A percentile compares a stretch with the other conserved stretches of the same genome.
Conservation (phyloP, 2,329 filamentous ascomycete species). For the Talaromyces sp. region DNA sequence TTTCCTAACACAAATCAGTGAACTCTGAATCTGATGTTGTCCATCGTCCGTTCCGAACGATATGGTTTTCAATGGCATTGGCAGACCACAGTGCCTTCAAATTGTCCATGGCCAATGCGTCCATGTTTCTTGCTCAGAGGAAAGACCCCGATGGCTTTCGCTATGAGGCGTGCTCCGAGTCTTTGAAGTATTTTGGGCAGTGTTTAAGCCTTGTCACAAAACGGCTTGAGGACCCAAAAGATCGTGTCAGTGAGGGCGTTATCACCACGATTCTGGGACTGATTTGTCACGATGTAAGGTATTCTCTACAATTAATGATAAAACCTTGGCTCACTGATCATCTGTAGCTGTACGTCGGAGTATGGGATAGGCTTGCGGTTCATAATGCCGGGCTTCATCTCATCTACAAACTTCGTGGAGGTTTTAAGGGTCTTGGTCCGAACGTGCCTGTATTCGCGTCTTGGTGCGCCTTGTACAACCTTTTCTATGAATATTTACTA, state of each 20-base stretch:
- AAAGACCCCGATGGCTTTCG: slow-evolving; percentile 13
- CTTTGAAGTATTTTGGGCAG: slow-evolving; percentile 17
- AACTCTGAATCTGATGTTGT: slow-evolving; percentile 15
- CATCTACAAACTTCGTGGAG: slow-evolving; percentile 16
- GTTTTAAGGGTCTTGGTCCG: slow-evolving; percentile 12
- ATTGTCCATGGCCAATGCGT: slow-evolving; percentile 20
- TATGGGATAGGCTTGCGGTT: slow-evolving; percentile 16
- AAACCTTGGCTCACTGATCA: not conserved
- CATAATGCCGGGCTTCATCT: slow-evolving; percentile 18
- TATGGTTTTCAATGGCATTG: slow-evolving; percentile 23
- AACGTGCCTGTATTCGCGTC: slow-evolving; percentile 7
- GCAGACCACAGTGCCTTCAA: slow-evolving; percentile 18
- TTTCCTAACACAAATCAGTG: not conserved
- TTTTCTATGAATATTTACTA: not conserved
- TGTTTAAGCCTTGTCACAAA: slow-evolving; percentile 16
- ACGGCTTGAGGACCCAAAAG: slow-evolving; percentile 14
- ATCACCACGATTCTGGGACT: slow-evolving; percentile 18
- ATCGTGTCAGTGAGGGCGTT: slow-evolving; percentile 15
- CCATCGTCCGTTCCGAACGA: slow-evolving; percentile 21
- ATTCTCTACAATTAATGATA: not conserved
- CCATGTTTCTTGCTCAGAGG: slow-evolving; percentile 20
- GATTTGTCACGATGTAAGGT: slow-evolving; percentile 20
- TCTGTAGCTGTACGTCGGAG: slow-evolving; percentile 16
- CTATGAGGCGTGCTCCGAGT: slow-evolving; percentile 18
- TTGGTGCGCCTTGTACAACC: not conserved